A percentile compares a stretch with the other conserved stretches of the same genome.
Conservation (phyloP, 2,329 filamentous ascomycete species). For the Taxawa tesnikishii region DNA sequence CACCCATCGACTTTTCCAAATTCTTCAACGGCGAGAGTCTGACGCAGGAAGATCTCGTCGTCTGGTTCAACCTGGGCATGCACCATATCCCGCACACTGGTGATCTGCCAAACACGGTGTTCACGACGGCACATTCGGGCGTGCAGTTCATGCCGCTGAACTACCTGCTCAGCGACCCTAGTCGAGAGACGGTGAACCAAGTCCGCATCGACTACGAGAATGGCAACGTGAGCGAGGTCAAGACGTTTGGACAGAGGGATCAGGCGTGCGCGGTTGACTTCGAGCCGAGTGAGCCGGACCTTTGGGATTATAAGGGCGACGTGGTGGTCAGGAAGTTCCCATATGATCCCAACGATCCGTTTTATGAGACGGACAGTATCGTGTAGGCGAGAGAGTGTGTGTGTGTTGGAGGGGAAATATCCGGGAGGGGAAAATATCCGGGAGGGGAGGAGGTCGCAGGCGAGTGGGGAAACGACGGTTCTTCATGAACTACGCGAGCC, state of each 20-base stretch:
- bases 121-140: conserved; percentile 33
- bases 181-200: conserved; percentile 27
- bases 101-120: conserved; percentile 42
- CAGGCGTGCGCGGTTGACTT: conserved; percentile 17
- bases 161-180: conserved; percentile 29
- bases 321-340: conserved; percentile 25
- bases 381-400: conserved; percentile 1
- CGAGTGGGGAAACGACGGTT: too few species aligned
- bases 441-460: too few species aligned
- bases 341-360: conserved; percentile 23
- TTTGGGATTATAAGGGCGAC: conserved; percentile 21
- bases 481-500: too few species aligned
- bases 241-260: conserved; percentile 21
- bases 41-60: conserved; percentile 33
- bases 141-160: conserved; percentile 34
- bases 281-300: conserved; percentile 13
- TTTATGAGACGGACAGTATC: conserved; percentile 9
- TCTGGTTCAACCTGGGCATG: conserved; percentile 46
- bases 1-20: conserved; percentile 30
- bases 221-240: conserved; percentile 16
- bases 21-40: conserved; percentile 32
- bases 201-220: conserved; percentile 26
- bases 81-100: conserved; percentile 45
- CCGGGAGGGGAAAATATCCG: too few species aligned
- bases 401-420: not conserved